Evolutionary conservation across 305 asterid genomes (phyloP).

Genomic region (Fraxinus baroniana): DNA sequence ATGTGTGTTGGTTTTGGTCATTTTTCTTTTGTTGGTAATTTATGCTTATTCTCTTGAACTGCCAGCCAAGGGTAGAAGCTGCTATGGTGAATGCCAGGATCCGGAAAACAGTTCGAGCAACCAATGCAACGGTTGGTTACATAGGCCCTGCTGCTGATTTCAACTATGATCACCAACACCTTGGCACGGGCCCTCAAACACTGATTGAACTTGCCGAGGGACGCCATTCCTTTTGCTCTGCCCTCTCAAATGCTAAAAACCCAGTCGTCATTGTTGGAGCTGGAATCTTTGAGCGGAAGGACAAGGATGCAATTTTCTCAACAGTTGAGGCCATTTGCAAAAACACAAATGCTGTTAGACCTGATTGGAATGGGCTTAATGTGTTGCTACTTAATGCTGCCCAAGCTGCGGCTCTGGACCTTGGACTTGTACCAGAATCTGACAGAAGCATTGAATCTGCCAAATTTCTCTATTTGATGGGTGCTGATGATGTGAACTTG

Average conservation of each 20-base stretch:
- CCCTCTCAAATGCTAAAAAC: conserved; percentile 71
- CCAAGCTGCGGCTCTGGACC: conserved; percentile 98
- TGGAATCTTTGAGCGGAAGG: conserved; percentile 69
- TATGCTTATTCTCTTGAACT: conserved; percentile 29
- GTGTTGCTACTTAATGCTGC: conserved; percentile 81
- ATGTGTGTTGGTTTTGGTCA: neutral
- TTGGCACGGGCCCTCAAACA: conserved; percentile 75
- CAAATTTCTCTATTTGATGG: conserved; percentile 83
- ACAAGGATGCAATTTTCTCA: conserved; percentile 75
- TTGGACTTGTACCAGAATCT: conserved; percentile 84
- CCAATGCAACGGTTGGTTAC: conserved; percentile 84
- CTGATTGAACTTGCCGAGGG: conserved; percentile 74
- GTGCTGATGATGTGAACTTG: conserved; percentile 80
- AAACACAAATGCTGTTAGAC: conserved; percentile 61
- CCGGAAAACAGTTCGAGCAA: conserved; percentile 75
- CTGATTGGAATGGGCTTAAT: conserved; percentile 87
- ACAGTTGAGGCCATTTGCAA: conserved; percentile 64
- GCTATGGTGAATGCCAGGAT: conserved; percentile 98
- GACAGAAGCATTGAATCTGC: conserved; percentile 68
- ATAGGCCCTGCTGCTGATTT: conserved; percentile 80
- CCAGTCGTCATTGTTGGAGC: conserved; percentile 84
- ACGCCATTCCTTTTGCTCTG: conserved; percentile 67
- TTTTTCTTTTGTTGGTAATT: neutral
- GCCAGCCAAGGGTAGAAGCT: conserved; percentile 95
- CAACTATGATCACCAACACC: conserved; percentile 87